phyloP scores from a whole-genome alignment of 345 rosid genomes.

The Populus euphratica region DNA sequence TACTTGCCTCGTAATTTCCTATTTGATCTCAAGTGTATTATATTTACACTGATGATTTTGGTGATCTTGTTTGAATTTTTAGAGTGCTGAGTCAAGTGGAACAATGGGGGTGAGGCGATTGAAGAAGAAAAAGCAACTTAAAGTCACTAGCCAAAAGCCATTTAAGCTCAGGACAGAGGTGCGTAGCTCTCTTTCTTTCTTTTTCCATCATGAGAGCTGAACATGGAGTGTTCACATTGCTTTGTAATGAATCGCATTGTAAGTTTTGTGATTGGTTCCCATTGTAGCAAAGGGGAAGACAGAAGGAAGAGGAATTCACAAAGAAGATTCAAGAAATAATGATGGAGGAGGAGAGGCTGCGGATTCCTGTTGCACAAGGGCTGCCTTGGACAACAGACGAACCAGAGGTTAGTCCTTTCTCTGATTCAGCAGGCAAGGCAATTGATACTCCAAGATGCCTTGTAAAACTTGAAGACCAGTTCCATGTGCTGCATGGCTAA shows the following conservation, averaged over 20 bases:
- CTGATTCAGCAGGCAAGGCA: background rate
- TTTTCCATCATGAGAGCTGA: background rate
- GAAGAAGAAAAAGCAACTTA: constrained; percentile 63
- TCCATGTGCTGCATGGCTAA: background rate
- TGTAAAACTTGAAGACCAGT: background rate
- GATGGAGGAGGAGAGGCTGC: constrained; percentile 57
- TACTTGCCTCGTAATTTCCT: background rate
- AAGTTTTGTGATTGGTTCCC: constrained; percentile 5
- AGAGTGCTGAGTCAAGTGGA: constrained; percentile 74
- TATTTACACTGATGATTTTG: background rate
- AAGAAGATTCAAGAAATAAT: constrained; percentile 73
- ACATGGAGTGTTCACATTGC: background rate
- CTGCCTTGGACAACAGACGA: constrained; percentile 97
- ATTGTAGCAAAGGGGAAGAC: constrained; percentile 75
- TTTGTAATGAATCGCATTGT: background rate
- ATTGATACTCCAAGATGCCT: background rate
- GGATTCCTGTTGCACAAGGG: constrained; percentile 86
- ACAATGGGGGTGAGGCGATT: constrained; percentile 55
- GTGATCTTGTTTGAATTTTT: constrained; percentile 14
- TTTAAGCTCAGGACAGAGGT: constrained; percentile 92
- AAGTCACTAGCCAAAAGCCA: constrained; percentile 59
- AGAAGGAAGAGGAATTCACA: constrained; percentile 76
- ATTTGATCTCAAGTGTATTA: background rate
- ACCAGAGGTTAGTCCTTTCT: constrained; percentile 61
- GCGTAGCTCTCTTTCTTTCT: background rate